Evolutionary conservation across 2,329 filamentous ascomycete genomes (phyloP).

Genomic region (Dactylellina cionopaga): DNA sequence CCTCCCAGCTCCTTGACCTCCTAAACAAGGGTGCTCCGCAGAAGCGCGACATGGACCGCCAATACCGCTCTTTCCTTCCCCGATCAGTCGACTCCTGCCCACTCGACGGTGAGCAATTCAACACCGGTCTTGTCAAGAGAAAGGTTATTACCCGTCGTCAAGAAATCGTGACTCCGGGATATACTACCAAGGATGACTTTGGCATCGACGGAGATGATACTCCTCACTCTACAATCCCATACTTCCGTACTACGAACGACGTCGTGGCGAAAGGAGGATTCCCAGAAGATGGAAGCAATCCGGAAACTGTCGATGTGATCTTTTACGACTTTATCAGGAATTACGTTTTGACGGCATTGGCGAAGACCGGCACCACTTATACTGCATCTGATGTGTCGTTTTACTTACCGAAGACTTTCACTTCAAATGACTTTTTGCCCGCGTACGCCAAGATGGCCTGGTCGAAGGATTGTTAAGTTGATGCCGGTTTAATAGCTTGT

Average conservation of each 20-base stretch:
- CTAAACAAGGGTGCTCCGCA: slow-evolving; percentile 66
- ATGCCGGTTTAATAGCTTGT: neutral
- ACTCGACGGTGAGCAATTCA: slow-evolving; percentile 36
- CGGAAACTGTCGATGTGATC: slow-evolving; percentile 82
- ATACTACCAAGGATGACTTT: slow-evolving; percentile 87
- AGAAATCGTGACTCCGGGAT: slow-evolving; percentile 71
- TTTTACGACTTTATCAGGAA: slow-evolving; percentile 91
- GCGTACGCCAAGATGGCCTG: slow-evolving; percentile 35
- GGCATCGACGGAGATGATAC: slow-evolving; percentile 91
- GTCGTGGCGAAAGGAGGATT: slow-evolving; percentile 77
- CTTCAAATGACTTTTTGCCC: slow-evolving; percentile 48
- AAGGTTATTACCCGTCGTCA: slow-evolving; percentile 62
- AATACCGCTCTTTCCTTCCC: slow-evolving; percentile 37
- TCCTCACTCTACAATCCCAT: slow-evolving; percentile 76
- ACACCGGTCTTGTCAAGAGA: slow-evolving; percentile 57
- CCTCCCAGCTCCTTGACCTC: slow-evolving; percentile 72
- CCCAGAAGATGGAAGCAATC: slow-evolving; percentile 64
- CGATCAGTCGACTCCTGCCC: slow-evolving; percentile 54
- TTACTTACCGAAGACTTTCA: slow-evolving; percentile 34
- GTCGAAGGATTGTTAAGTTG: slow-evolving; percentile 41
- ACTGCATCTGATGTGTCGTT: slow-evolving; percentile 11
- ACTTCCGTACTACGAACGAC: slow-evolving; percentile 83
- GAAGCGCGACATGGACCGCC: slow-evolving; percentile 40
- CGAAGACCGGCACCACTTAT: slow-evolving; percentile 28
- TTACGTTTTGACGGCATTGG: slow-evolving; percentile 70